Conservation (phyloP, 2,329 filamentous ascomycete genomes). For the Calonectria pseudoturangicola region DNA sequence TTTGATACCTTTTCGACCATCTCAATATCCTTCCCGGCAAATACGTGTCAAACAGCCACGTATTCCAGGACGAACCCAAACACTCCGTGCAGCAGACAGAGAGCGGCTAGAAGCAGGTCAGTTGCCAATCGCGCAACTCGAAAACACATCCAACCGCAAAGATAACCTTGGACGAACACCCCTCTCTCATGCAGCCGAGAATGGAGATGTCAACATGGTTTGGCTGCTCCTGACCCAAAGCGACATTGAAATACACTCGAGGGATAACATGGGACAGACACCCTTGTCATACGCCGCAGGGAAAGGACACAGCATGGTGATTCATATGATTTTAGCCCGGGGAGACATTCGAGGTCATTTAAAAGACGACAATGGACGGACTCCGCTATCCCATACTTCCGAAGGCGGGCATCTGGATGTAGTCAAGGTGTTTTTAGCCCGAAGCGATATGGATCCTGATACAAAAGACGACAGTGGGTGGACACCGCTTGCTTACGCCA, state of each 20-base stretch:
- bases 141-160: background rate
- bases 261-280: background rate
- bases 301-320: background rate
- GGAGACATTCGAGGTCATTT: background rate
- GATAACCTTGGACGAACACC: background rate
- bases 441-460: background rate
- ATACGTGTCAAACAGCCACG: conserved; percentile 8
- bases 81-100: no score
- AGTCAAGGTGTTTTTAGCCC: background rate
- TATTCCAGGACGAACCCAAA: background rate
- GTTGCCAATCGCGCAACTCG: background rate
- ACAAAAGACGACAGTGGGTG: background rate
- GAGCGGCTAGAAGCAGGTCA: no score
- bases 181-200: background rate
- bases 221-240: background rate
- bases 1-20: background rate
- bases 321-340: background rate
- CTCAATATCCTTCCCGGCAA: background rate
- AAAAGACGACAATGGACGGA: background rate
- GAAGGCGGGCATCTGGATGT: background rate
- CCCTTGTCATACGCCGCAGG: background rate
- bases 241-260: background rate
- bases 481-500: background rate
- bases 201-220: background rate
- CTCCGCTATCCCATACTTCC: background rate